A percentile compares a stretch with the other conserved stretches of the same genome.
Conservation (phyloP, 768 basidiomycete genomes). For the Hypholoma sublateritium region DNA sequence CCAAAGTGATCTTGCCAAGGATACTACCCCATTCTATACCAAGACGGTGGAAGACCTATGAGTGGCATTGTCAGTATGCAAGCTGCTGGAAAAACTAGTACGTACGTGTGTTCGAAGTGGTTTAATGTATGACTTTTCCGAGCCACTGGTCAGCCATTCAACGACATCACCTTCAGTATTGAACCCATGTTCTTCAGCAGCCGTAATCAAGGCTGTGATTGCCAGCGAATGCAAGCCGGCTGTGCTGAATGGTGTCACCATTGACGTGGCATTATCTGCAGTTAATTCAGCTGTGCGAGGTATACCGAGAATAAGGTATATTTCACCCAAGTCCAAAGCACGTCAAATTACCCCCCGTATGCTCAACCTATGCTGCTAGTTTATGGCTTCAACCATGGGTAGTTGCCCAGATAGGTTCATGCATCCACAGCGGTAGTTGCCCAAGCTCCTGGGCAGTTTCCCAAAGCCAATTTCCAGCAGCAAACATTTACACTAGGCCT, state of each 20-base stretch:
- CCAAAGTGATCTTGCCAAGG: not conserved
- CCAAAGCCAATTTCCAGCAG: too few relatives aligned
- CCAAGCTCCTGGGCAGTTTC: too few relatives aligned
- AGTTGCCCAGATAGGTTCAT: too few relatives aligned
- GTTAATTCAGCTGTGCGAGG: not conserved
- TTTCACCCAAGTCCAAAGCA: not conserved
- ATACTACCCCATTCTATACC: not conserved
- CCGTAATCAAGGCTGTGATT: not conserved
- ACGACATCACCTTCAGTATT: not conserved
- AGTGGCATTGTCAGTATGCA: not conserved
- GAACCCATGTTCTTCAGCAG: not conserved
- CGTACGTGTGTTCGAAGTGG: not conserved
- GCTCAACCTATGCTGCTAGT: not conserved
- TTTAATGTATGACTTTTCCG: not conserved
- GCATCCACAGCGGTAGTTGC: too few relatives aligned
- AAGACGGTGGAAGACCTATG: not conserved
- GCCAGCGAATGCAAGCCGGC: not conserved
- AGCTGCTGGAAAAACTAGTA: not conserved
- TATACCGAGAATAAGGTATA: not conserved
- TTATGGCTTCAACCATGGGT: too few relatives aligned
- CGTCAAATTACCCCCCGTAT: constrained; percentile 1
- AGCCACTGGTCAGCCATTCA: not conserved
- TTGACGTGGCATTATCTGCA: not conserved
- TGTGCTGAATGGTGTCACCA: constrained; percentile 1
- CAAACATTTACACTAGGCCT: too few relatives aligned